Evolutionary conservation across 805 yeast species (phyloP).

Genomic region (Starmera amethionina): DNA sequence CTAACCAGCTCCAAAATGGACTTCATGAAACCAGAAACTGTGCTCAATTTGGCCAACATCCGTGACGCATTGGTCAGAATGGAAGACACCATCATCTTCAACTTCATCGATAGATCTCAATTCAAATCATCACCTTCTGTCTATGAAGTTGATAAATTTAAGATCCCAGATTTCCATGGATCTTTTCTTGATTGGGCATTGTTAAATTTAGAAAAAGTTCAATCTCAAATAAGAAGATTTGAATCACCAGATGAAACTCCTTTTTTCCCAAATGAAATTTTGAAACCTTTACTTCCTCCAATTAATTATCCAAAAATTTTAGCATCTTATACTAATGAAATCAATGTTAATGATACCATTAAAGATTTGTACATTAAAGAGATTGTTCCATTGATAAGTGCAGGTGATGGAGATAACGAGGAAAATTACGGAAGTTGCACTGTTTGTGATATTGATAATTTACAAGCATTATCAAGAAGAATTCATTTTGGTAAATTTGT

Average conservation of each 20-base stretch:
- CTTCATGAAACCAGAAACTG: slow-evolving; percentile 74
- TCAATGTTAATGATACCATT: slow-evolving; percentile 69
- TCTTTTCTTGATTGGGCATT: slow-evolving; percentile 85
- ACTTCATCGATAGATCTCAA: slow-evolving; percentile 87
- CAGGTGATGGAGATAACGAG: slow-evolving; percentile 57
- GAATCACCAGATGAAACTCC: slow-evolving; percentile 94
- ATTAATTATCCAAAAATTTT: slow-evolving; percentile 70
- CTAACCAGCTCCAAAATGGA: slow-evolving; percentile 42
- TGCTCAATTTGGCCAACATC: slow-evolving; percentile 70
- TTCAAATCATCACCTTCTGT: slow-evolving; percentile 68
- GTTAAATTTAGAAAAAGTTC: slow-evolving; percentile 60
- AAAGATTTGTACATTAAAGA: slow-evolving; percentile 54
- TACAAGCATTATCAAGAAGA: slow-evolving; percentile 84
- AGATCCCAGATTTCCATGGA: slow-evolving; percentile 62
- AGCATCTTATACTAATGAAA: slow-evolving; percentile 62
- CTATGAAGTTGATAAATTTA: slow-evolving; percentile 47
- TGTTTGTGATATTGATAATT: slow-evolving; percentile 71
- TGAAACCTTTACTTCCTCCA: slow-evolving; percentile 68
- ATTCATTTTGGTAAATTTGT: slow-evolving; percentile 97
- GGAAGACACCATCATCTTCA: slow-evolving; percentile 95
- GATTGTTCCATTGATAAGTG: slow-evolving; percentile 70
- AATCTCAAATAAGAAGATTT: slow-evolving; percentile 77
- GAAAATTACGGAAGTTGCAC: slow-evolving; percentile 89
- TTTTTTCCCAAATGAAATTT: slow-evolving; percentile 62
- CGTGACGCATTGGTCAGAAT: slow-evolving; percentile 78